phyloP scores from a whole-genome alignment of 495 filamentous ascomycete species.

The Xylaria longipes region DNA sequence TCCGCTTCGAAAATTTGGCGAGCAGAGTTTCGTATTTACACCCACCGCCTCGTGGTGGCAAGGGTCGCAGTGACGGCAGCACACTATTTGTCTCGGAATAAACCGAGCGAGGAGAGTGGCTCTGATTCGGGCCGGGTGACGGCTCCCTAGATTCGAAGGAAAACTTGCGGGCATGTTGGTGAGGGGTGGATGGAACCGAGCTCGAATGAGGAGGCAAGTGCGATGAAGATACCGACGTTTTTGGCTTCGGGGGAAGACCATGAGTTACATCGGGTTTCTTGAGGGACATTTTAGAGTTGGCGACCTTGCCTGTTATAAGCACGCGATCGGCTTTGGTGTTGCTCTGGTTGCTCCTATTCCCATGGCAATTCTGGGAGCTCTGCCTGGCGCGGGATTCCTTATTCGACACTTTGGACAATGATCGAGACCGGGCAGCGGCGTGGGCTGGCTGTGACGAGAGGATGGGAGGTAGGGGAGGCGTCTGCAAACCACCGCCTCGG shows the following conservation, averaged over 20 bases:
- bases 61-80: slow-evolving; percentile 68
- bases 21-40: slow-evolving; percentile 81
- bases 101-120: slow-evolving; percentile 87
- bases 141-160: slow-evolving; percentile 85
- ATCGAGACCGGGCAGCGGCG: slow-evolving; percentile 55
- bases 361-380: slow-evolving; percentile 61
- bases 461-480: slow-evolving; percentile 53
- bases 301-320: slow-evolving; percentile 61
- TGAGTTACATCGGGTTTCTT: slow-evolving; percentile 48
- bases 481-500: slow-evolving; percentile 55
- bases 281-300: slow-evolving; percentile 53
- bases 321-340: slow-evolving; percentile 60
- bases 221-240: slow-evolving; percentile 39
- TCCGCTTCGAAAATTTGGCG: slow-evolving; percentile 54
- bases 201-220: slow-evolving; percentile 71
- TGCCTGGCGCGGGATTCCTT: slow-evolving; percentile 52
- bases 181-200: slow-evolving; percentile 93
- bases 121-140: slow-evolving; percentile 75
- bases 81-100: slow-evolving; percentile 84
- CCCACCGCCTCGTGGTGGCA: slow-evolving; percentile 55
- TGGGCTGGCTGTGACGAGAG: slow-evolving; percentile 55
- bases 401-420: slow-evolving; percentile 59
- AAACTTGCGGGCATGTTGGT: slow-evolving; percentile 83
- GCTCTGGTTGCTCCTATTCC: slow-evolving; percentile 59
- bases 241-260: slow-evolving; percentile 42